Evolutionary conservation across 768 basidiomycete genomes (phyloP), one percentile per base, ranked within the genome.

Genomic region (Royoungia palumana): DNA sequence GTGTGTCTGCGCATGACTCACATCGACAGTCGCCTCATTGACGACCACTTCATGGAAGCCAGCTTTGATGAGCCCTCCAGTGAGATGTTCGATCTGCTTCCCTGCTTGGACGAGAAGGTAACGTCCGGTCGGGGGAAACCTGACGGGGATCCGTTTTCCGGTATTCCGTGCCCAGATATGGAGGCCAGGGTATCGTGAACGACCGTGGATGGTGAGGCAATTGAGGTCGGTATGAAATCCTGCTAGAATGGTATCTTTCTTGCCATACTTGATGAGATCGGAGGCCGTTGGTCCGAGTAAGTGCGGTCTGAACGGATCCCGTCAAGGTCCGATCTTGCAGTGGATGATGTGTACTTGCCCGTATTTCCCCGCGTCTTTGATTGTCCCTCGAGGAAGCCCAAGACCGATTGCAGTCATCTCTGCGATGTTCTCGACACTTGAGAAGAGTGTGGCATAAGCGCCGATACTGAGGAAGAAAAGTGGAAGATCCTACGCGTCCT

Each of bases 161-260:
- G 86, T 85, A 61, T 97, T 96, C 32, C 94, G 79, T 13, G 92
- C 94, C 94, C 94, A 96, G 44, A 97, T 89, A 65, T 96, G 80
- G 20, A 96, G 75, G 22, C 90, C 92, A 0, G 92, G 89, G 67
- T 87, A 93, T 50, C 87, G 78, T 6, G 85, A 90, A 25, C 87
- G 85, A 36, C 90, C 91, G 53, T 92, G 87, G 36, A 92, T 92
- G n/a, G 89, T 92, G 55, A 96, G 72, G 61, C 93, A 94, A 62
- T 96, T 96, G 48, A 97, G 80, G 64, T 97, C 94, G 1, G 88
- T 85, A 64, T 97, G 94, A 64, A 96, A 96, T 3, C 94, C 94
- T 19, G 94, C 94, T 39, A 94, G 79, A 53, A 95, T 94, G 17
- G 88, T 90, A 57, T 89, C 81, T 54, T 81, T 80, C 60, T 78